These are phyloP conservation scores for Boletus sp. DNA, from an alignment of 768 basidiomycete genomes.

Conservation along the genomic window DNA sequence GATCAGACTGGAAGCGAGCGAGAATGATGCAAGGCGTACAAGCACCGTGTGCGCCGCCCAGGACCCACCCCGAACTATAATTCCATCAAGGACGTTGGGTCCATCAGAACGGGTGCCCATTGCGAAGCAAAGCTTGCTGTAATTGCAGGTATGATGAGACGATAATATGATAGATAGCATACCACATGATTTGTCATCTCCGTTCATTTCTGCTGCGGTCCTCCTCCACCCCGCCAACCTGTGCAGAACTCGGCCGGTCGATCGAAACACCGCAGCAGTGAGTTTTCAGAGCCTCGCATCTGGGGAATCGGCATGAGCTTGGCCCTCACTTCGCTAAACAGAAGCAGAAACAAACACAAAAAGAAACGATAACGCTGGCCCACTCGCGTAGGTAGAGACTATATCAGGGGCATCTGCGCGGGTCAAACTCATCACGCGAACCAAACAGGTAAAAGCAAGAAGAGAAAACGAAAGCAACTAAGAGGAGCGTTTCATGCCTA, in stretches of 20 bases:
- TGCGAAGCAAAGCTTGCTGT: not conserved
- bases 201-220: not conserved
- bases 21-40: not conserved
- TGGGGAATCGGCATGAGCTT: slow-evolving; percentile 12
- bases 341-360: not conserved
- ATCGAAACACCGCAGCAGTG: not conserved
- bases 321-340: slow-evolving; percentile 20
- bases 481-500: too few relatives aligned
- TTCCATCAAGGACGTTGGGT: not conserved
- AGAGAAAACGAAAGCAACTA: not conserved
- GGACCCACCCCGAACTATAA: not conserved
- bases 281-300: not conserved
- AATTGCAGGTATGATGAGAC: too few relatives aligned
- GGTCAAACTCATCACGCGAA: not conserved
- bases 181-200: slow-evolving; percentile 4
- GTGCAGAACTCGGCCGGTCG: not conserved
- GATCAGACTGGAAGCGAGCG: not conserved
- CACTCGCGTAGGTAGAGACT: slow-evolving; percentile 1
- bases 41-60: not conserved
- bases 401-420: slow-evolving; percentile 10
- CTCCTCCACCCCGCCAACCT: not conserved
- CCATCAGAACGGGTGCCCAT: not conserved
- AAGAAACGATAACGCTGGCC: not conserved
- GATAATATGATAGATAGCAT: not conserved
- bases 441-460: not conserved